Base-by-base conservation (phyloP, 2,329 filamentous ascomycete genomes). In the Fusarium falciforme region DNA sequence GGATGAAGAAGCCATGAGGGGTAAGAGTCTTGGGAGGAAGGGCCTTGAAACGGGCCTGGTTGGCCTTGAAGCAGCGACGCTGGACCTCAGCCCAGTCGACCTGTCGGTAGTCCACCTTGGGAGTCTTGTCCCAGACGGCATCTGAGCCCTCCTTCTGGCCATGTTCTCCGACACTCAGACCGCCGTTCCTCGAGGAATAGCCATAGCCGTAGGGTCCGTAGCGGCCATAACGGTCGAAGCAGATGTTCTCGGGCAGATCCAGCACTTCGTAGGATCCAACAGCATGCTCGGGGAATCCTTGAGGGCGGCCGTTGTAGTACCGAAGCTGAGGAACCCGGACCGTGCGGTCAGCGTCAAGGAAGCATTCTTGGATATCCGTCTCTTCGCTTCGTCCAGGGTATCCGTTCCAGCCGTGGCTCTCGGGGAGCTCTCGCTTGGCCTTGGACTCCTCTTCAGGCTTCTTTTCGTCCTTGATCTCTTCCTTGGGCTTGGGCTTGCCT, bases 181-280 rank as follows among this genome's bases (percentile, higher is more conserved):
- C 96, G 14, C 96, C 96, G 73, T 89, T 91, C 67, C 91, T 91
- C 36, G 89, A 86, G 35, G 93, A 94, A 81, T 98, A 98, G 10
- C 96, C 96, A 70, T 94, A 90, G 0, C 96, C 96, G 77, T 99
- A 99, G 0, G 96, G 93, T 0, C 94, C 95, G 33, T 96, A 90
- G 72, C 95, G 90, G 4, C 96, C 96, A 80, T 94, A 97, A 2
- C 96, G 89, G 76, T 99, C 96, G 79, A 98, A 98, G 84, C 96
- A 99, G 55, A 98, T 90, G 78, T 97, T 93, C 74, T 97, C 90
- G 20, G 93, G 90, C 38, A 98, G 85, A 0, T 91, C 92, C 14
- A 98, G 83, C 44, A 96, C 82, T 11, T 95, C 91, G 78, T 98
- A 95, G 0, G 94, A 97, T n/a, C 96, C 96, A 79, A 96, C 89